Evolutionary conservation across 163 green algal genomes (phyloP), one percentile per base, ranked within the genome.

Genomic region (Scenedesmus sp.): DNA sequence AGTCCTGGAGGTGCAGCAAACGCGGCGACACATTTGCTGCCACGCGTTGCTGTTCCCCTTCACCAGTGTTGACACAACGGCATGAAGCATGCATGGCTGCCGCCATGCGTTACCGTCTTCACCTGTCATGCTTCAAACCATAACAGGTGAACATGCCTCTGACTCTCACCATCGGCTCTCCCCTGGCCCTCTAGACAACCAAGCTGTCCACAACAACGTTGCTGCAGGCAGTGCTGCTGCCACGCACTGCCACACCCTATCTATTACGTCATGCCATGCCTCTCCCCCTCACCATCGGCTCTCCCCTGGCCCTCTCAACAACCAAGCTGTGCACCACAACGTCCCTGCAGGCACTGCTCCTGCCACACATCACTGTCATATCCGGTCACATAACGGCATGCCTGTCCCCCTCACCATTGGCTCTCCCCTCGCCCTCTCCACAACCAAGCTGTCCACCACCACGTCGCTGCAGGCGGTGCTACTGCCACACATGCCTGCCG

Each of bases 301-400:
- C 18, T 12, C 46, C 46, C n/a, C 97, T 76, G 2, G 96, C 96
- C 0, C 96, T 79, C 94, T 98, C 96, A 62, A 99, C 98, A 59
- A 99, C 98, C 55, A 99, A 97, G 54, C 95, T 98, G 95, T 99
- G 98, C n/a, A 99, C 97, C n/a, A 99, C 96, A 23, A 99, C 98
- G 89, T 99, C 18, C 0, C 6, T 59, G 26, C 26, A 26, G 26
- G 26, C 26, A 26, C 26, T 26, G 26, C 26, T 26, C 26, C 26
- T 26, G 26, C 26, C 26, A 26, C 26, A 26, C 26, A 26, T 26
- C 26, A 26, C 26, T 26, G 26, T 26, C 26, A 26, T 26, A 26
- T 26, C 26, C 26, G 26, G 26, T 26, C 26, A 26, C n/a, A 82
- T 56, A 7, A 34, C 74, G 7, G 26, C 74, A n/a, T 52, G n/a